Conservation (phyloP, 2,329 filamentous ascomycete species). For the Whalleya microplaca region DNA sequence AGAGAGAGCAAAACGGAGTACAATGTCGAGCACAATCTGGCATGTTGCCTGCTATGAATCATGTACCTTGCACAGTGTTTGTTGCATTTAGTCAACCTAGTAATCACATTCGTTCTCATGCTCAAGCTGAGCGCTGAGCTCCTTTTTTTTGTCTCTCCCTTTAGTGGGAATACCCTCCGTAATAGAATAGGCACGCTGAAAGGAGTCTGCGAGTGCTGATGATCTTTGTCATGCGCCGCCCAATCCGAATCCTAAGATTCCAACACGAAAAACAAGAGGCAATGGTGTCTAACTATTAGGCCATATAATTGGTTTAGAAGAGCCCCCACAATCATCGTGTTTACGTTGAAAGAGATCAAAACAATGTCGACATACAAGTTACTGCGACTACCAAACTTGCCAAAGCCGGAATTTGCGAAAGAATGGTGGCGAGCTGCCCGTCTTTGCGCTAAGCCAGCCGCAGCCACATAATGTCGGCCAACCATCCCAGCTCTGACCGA, state of each 20-base stretch:
- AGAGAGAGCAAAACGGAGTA: no score
- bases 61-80: not conserved
- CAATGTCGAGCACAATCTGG: not conserved
- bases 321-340: not conserved
- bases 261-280: not conserved
- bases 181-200: not conserved
- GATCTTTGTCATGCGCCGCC: not conserved
- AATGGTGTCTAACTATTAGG: not conserved
- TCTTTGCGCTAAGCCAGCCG: not conserved
- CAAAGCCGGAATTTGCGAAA: constrained; percentile 3
- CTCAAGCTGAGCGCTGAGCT: no score
- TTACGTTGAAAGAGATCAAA: constrained; percentile 1
- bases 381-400: constrained; percentile 9
- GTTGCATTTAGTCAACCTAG: no score
- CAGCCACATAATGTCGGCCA: not conserved
- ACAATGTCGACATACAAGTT: constrained; percentile 17
- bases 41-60: not conserved
- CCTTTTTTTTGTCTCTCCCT: not conserved
- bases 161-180: not conserved
- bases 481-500: constrained; percentile 2
- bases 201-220: not conserved
- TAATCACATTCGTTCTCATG: no score
- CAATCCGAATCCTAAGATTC: not conserved
- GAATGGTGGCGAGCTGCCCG: not conserved
- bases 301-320: not conserved